Conservation (phyloP, 257 asterid species). For the Salvia rosmarinus region DNA sequence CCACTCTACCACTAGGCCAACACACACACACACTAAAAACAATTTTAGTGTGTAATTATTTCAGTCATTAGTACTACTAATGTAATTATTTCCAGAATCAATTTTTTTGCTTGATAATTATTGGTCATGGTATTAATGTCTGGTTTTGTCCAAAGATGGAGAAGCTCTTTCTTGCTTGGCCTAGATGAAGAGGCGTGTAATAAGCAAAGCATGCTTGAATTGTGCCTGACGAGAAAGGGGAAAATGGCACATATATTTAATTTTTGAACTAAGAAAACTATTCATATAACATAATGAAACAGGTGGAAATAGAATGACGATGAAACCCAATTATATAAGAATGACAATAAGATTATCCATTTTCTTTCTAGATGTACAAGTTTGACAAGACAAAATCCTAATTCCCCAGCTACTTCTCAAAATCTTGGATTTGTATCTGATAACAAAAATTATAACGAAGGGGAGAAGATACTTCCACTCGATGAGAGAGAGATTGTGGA, state of each 20-base stretch:
- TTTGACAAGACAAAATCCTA: not conserved
- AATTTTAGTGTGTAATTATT: no score
- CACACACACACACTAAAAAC: no score
- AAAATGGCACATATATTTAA: not conserved
- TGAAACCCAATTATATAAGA: not conserved
- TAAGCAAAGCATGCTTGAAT: no score
- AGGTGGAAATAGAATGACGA: not conserved
- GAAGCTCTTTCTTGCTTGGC: no score
- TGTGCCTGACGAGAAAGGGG: not conserved
- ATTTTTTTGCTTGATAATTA: no score
- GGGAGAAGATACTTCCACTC: not conserved
- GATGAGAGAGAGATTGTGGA: not conserved
- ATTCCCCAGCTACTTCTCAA: not conserved
- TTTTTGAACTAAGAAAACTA: not conserved
- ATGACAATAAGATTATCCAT: not conserved
- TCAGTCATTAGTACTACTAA: no score
- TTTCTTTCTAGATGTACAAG: not conserved
- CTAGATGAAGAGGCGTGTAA: no score
- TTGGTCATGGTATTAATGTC: no score
- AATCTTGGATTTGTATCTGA: not conserved
- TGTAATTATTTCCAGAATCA: no score
- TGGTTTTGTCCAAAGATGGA: no score
- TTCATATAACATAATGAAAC: no score
- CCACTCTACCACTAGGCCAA: no score
- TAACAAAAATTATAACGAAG: not conserved